Evolutionary conservation across 441 rosid species (phyloP).

Genomic region (Biscutella laevigata): DNA sequence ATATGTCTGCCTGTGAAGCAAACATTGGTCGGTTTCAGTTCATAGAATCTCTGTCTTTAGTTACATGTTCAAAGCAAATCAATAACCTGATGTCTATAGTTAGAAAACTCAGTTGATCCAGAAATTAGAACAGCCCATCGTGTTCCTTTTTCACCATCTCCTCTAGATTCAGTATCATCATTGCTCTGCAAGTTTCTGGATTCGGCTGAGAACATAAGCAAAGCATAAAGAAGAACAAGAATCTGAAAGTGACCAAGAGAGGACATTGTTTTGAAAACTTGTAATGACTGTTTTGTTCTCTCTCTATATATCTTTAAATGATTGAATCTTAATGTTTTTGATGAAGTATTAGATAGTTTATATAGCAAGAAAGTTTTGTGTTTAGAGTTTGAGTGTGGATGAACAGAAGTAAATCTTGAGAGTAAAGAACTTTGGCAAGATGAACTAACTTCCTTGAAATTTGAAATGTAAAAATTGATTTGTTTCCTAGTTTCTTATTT

Average conservation of each 20-base stretch:
- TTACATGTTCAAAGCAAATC: background rate
- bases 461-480: background rate
- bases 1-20: conserved; percentile 50
- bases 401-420: background rate
- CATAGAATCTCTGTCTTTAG: background rate
- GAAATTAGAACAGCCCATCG: conserved; percentile 63
- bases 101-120: conserved; percentile 36
- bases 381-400: conserved; percentile 12
- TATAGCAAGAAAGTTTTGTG: conserved; percentile 11
- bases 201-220: conserved; percentile 18
- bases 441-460: conserved; percentile 16
- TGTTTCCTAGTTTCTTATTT: conserved; percentile 12
- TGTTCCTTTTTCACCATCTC: conserved; percentile 21
- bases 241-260: conserved; percentile 14
- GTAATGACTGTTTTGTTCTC: background rate
- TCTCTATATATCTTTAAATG: background rate
- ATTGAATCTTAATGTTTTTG: conserved; percentile 5
- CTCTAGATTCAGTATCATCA: background rate
- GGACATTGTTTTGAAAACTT: conserved; percentile 15
- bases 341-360: background rate
- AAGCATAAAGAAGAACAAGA: conserved; percentile 16
- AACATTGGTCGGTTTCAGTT: background rate
- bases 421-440: background rate
- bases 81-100: conserved; percentile 61
- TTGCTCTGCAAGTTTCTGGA: background rate